Evolutionary conservation across 2,329 filamentous ascomycete genomes (phyloP).

Genomic region (Alternaria gansuensis): DNA sequence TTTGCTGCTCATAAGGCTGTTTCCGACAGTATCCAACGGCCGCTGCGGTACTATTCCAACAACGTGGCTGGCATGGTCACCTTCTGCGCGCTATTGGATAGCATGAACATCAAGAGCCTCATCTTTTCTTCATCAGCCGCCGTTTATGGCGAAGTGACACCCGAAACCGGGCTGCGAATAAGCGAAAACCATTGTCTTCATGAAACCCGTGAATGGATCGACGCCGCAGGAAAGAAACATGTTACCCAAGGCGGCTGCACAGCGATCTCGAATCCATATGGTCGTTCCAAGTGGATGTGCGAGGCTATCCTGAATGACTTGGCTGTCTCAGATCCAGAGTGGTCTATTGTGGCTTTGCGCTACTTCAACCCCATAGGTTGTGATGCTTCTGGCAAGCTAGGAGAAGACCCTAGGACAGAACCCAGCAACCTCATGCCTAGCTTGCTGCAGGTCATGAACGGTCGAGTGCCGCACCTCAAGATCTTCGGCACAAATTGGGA

Average conservation of each 20-base stretch:
- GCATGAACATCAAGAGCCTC: slow-evolving; percentile 67
- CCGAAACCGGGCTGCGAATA: slow-evolving; percentile 53
- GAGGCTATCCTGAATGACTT: slow-evolving; percentile 70
- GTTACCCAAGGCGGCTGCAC: slow-evolving; percentile 17
- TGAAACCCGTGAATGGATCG: slow-evolving; percentile 40
- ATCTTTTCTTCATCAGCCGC: slow-evolving; percentile 72
- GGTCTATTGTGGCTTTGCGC: slow-evolving; percentile 67
- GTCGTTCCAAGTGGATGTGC: slow-evolving; percentile 70
- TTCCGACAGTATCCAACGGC: slow-evolving; percentile 65
- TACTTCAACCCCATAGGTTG: slow-evolving; percentile 72
- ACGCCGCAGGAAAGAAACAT: neutral
- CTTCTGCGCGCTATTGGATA: slow-evolving; percentile 62
- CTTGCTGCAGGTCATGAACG: slow-evolving; percentile 66
- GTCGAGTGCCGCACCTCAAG: slow-evolving; percentile 59
- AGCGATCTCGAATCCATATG: slow-evolving; percentile 67
- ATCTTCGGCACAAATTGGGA: slow-evolving; percentile 70
- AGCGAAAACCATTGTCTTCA: slow-evolving; percentile 62
- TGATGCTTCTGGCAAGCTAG: slow-evolving; percentile 66
- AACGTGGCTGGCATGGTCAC: slow-evolving; percentile 69
- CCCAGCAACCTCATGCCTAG: slow-evolving; percentile 70
- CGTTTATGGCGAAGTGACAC: slow-evolving; percentile 62
- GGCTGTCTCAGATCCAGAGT: slow-evolving; percentile 64
- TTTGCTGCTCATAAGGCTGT: slow-evolving; percentile 72
- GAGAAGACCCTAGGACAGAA: slow-evolving; percentile 67
- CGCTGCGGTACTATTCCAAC: slow-evolving; percentile 70